These are phyloP conservation scores for Russula ochroleuca DNA, from an alignment of 768 basidiomycete genomes.

Conservation along the genomic window DNA sequence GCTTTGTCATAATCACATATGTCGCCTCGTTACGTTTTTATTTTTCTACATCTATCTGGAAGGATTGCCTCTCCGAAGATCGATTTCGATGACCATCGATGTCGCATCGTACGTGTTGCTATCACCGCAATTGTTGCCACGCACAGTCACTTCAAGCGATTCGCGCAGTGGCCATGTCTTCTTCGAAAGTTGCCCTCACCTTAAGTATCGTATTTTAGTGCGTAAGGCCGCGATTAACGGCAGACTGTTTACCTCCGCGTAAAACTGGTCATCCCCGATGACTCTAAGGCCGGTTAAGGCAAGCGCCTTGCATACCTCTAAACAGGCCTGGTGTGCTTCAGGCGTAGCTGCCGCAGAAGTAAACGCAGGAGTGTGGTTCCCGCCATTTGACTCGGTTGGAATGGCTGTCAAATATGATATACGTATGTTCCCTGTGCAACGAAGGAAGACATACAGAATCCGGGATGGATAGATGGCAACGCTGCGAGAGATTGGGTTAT, in stretches of 20 bases:
- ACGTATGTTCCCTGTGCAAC: neutral
- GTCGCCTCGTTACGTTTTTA: neutral
- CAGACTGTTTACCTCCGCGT: slow-evolving; percentile 42
- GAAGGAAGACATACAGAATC: slow-evolving; percentile 46
- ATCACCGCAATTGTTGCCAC: neutral
- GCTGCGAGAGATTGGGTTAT: slow-evolving; percentile 31
- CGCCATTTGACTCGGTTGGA: slow-evolving; percentile 64
- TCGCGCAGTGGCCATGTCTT: slow-evolving; percentile 14
- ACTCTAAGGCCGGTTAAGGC: slow-evolving; percentile 66
- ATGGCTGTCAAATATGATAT: slow-evolving; percentile 48
- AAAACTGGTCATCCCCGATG: slow-evolving; percentile 63
- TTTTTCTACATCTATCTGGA: neutral
- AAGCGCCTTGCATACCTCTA: slow-evolving; percentile 65
- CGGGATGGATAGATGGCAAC: slow-evolving; percentile 69
- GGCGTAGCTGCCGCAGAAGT: slow-evolving; percentile 55
- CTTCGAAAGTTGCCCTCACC: slow-evolving; percentile 24
- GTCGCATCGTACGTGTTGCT: neutral
- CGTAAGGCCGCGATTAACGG: neutral
- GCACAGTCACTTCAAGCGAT: neutral
- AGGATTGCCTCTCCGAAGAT: neutral
- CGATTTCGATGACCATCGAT: neutral
- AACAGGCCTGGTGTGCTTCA: slow-evolving; percentile 59
- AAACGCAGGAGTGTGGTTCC: slow-evolving; percentile 74
- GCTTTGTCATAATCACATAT: slow-evolving; percentile 14
- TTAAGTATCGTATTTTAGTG: neutral